Percentiles rank a stretch among this genome's conserved stretches.
Evolutionary conservation across 148 eudicot genomes (phyloP).

Genomic region (Nepenthes mirabilis): DNA sequence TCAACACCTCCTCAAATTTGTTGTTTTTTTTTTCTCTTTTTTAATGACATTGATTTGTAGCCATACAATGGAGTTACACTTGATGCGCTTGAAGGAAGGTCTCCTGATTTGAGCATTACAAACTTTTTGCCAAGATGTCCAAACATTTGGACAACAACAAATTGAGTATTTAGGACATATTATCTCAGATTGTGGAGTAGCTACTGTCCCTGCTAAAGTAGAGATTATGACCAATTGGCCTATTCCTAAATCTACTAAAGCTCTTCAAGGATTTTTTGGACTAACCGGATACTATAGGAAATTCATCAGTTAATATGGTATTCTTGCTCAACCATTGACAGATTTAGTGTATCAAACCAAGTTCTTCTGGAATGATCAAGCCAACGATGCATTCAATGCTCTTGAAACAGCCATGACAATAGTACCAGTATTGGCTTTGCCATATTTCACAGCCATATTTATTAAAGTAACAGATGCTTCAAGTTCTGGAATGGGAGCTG

Average conservation of each 20-base stretch:
- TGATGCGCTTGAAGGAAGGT: neutral
- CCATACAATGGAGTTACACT: neutral
- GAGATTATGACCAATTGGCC: neutral
- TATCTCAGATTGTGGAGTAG: neutral
- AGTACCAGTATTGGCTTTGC: too few species aligned
- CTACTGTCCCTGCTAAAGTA: neutral
- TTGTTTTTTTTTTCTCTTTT: neutral
- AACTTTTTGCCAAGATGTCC: neutral
- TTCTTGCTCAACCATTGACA: too few species aligned
- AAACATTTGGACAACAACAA: neutral
- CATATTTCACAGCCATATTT: too few species aligned
- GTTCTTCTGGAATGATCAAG: too few species aligned
- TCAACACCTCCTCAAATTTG: neutral
- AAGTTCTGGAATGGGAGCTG: too few species aligned
- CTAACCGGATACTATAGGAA: neutral
- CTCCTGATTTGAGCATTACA: neutral
- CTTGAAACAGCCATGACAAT: too few species aligned
- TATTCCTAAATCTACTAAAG: neutral
- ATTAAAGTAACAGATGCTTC: too few species aligned
- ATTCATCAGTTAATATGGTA: neutral
- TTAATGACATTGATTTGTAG: constrained; percentile 1
- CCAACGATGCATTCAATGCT: too few species aligned
- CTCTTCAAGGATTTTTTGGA: neutral
- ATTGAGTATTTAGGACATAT: constrained; percentile 3
- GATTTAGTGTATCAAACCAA: too few species aligned